Evolutionary conservation across 805 yeast genomes (phyloP).

Genomic region (Kurtzmaniella cleridarum): DNA sequence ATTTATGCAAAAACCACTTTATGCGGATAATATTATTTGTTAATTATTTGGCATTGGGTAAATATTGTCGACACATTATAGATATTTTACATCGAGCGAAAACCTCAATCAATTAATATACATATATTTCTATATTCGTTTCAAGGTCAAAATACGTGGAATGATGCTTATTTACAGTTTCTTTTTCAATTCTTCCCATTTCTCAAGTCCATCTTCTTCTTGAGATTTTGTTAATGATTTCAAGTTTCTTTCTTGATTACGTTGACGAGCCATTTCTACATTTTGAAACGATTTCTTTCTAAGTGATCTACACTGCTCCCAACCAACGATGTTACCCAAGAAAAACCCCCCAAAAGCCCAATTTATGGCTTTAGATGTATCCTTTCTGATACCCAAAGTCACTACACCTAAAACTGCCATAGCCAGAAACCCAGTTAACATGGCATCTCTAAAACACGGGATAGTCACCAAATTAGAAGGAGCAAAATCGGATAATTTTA

Average conservation of each 20-base stretch:
- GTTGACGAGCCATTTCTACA: constrained; percentile 63
- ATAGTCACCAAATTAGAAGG: constrained; percentile 47
- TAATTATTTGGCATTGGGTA: too few species aligned
- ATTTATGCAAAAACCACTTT: too few species aligned
- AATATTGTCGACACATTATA: too few species aligned
- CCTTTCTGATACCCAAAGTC: constrained; percentile 62
- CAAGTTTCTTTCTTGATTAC: constrained; percentile 27
- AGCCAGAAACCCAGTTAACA: constrained; percentile 66
- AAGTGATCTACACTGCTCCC: constrained; percentile 86
- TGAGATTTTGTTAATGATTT: constrained; percentile 22
- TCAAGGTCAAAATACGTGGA: neutral
- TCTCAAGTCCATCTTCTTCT: constrained; percentile 19
- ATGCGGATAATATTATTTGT: too few species aligned
- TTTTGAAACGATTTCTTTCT: constrained; percentile 62
- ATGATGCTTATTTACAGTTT: neutral
- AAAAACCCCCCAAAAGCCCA: constrained; percentile 82
- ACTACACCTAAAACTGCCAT: constrained; percentile 66
- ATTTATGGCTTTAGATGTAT: constrained; percentile 57
- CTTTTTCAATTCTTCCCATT: constrained; percentile 19
- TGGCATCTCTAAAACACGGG: constrained; percentile 80
- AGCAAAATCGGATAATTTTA: constrained; percentile 48
- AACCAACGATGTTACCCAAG: constrained; percentile 75
- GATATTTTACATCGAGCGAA: too few species aligned
- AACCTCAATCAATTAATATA: too few species aligned
- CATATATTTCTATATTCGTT: neutral